phyloP scores from a whole-genome alignment of 2,329 filamentous ascomycete species.

The Pseudocercospora macadamiae region DNA sequence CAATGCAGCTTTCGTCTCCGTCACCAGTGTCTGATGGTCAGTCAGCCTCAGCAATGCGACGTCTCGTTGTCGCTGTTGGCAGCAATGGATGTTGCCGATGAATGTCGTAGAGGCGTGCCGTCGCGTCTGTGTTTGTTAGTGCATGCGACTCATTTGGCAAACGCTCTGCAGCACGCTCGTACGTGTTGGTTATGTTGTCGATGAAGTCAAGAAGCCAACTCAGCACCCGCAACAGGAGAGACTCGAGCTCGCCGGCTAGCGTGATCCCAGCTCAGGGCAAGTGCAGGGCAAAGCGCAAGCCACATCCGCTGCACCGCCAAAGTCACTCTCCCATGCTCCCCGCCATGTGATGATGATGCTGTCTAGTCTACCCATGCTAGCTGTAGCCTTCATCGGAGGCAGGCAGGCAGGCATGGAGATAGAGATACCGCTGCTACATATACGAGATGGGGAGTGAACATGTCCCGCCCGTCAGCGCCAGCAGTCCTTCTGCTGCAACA shows the following conservation, averaged over 20 bases:
- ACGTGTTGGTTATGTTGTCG: slow-evolving; percentile 4
- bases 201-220: slow-evolving; percentile 6
- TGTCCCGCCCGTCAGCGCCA: not conserved
- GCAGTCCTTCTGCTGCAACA: not conserved
- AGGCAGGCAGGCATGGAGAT: no score
- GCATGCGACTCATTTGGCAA: not conserved
- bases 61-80: slow-evolving; percentile 6
- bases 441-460: not conserved
- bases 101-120: no score
- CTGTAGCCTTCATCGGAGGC: not conserved
- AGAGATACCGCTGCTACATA: not conserved
- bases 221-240: not conserved
- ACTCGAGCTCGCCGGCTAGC: not conserved
- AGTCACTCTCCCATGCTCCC: not conserved
- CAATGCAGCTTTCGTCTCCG: slow-evolving; percentile 3
- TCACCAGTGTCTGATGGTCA: slow-evolving; percentile 7
- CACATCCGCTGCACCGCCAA: not conserved
- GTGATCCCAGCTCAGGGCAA: no score
- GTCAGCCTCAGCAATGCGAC: slow-evolving; percentile 1
- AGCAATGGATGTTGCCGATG: not conserved
- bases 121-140: slow-evolving; percentile 3
- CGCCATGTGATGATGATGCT: slow-evolving; percentile 5
- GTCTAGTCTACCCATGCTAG: not conserved
- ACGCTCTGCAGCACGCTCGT: not conserved
- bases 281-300: not conserved